phyloP scores from a whole-genome alignment of 1,284 basidiomycete genomes.

The Phellinidium pouzarii region DNA sequence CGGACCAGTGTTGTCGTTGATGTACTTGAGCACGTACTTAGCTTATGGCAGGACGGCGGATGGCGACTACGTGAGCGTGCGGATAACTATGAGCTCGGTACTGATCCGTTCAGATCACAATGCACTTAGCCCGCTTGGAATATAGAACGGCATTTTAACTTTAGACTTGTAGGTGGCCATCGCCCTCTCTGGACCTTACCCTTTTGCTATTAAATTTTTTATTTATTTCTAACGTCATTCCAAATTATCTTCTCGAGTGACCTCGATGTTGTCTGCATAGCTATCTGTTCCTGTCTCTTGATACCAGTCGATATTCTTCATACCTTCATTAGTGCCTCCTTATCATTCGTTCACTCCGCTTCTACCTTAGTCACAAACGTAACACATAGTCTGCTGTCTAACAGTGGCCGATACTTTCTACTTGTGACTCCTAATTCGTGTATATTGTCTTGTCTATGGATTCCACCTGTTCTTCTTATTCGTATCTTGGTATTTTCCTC shows the following conservation, averaged over 20 bases:
- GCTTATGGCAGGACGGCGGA: slow-evolving; percentile 44
- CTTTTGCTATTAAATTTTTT: slow-evolving; percentile 3
- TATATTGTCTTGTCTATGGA: neutral
- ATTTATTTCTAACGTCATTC: slow-evolving; percentile 1
- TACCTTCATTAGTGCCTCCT: slow-evolving; percentile 2
- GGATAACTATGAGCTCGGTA: neutral
- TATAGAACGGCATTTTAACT: neutral
- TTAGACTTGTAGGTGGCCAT: neutral
- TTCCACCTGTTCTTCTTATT: neutral
- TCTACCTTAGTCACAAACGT: neutral
- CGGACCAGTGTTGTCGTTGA: slow-evolving; percentile 82
- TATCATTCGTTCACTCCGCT: neutral
- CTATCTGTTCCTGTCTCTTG: neutral
- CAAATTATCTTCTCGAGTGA: neutral
- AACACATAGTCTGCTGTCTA: slow-evolving; percentile 3
- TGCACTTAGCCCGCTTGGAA: neutral
- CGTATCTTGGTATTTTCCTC: neutral
- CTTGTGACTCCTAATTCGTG: neutral
- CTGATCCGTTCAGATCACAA: slow-evolving; percentile 13
- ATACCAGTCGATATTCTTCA: neutral
- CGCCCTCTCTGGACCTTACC: neutral
- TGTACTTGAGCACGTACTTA: slow-evolving; percentile 66
- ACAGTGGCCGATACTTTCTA: slow-evolving; percentile 3
- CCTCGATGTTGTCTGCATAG: slow-evolving; percentile 12
- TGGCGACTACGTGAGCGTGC: neutral